A percentile compares a stretch with the other conserved stretches of the same genome.
These are phyloP conservation scores for Purpureocillium takamizusanense DNA, from an alignment of 2,329 filamentous ascomycete genomes.

Conservation along the genomic window DNA sequence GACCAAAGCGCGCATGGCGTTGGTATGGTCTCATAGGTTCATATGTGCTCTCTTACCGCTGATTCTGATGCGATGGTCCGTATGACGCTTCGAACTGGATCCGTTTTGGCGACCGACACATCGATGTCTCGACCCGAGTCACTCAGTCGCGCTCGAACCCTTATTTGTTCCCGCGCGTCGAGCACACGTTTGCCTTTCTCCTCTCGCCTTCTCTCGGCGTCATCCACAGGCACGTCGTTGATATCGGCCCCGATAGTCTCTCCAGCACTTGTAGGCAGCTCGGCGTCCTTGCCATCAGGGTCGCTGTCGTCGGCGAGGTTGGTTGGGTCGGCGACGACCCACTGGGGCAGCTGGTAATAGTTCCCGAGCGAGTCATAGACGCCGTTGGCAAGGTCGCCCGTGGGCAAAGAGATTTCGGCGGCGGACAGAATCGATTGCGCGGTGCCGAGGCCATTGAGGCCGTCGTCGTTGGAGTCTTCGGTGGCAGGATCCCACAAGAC, in stretches of 20 bases:
- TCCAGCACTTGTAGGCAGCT: slow-evolving; percentile 30
- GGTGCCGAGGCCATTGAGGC: slow-evolving; percentile 41
- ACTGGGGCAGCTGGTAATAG: slow-evolving; percentile 59
- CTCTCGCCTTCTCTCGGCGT: slow-evolving; percentile 33
- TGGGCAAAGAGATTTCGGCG: slow-evolving; percentile 65
- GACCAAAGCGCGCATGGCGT: no score
- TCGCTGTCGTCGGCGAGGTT: slow-evolving; percentile 36
- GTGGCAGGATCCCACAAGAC: slow-evolving; percentile 52
- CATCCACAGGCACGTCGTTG: slow-evolving; percentile 17
- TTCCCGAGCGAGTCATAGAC: slow-evolving; percentile 64
- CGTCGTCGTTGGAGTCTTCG: slow-evolving; percentile 25
- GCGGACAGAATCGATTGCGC: slow-evolving; percentile 78
- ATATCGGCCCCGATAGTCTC: slow-evolving; percentile 26
- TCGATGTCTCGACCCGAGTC: slow-evolving; percentile 57
- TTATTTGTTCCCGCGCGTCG: slow-evolving; percentile 44
- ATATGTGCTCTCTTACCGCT: slow-evolving; percentile 3
- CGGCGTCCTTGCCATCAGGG: slow-evolving; percentile 12
- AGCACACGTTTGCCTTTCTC: slow-evolving; percentile 52
- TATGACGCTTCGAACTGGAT: slow-evolving; percentile 56
- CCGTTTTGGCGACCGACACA: slow-evolving; percentile 46
- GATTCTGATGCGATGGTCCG: slow-evolving; percentile 42
- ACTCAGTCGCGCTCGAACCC: slow-evolving; percentile 55
- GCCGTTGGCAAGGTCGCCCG: slow-evolving; percentile 62
- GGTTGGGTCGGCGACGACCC: slow-evolving; percentile 58
- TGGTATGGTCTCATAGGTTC: no score